Conservation (phyloP, 352 stramenopile species). For the Pythium folliculosum region DNA sequence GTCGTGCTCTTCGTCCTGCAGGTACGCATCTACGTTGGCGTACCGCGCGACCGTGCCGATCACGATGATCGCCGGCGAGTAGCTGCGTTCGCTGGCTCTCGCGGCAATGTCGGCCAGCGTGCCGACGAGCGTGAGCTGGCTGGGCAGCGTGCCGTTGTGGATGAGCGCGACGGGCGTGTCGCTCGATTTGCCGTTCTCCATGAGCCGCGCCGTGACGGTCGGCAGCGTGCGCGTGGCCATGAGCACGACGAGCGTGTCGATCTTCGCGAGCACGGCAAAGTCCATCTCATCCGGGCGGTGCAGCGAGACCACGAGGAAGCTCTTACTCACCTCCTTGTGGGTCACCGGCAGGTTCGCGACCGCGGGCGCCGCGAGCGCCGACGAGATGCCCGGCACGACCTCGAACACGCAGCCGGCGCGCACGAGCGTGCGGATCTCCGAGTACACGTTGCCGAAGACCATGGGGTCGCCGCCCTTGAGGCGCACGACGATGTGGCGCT, state of each 20-base stretch:
- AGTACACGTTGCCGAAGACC: slow-evolving; percentile 75
- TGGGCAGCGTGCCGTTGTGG: slow-evolving; percentile 58
- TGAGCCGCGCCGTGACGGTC: slow-evolving; percentile 44
- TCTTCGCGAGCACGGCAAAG: slow-evolving; percentile 44
- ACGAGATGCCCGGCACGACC: slow-evolving; percentile 70
- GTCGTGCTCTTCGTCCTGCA: slow-evolving; percentile 44
- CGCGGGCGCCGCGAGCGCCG: slow-evolving; percentile 56
- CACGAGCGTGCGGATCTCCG: slow-evolving; percentile 61
- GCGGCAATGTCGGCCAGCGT: slow-evolving; percentile 52
- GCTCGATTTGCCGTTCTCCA: slow-evolving; percentile 38
- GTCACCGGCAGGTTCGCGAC: slow-evolving; percentile 67
- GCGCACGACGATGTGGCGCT: slow-evolving; percentile 58
- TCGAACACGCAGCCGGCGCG: slow-evolving; percentile 53
- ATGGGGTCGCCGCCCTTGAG: slow-evolving; percentile 75
- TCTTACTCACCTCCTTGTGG: slow-evolving; percentile 67
- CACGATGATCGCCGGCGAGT: slow-evolving; percentile 75
- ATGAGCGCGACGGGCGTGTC: slow-evolving; percentile 62
- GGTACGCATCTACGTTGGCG: slow-evolving; percentile 50
- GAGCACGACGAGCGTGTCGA: slow-evolving; percentile 60
- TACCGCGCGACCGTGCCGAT: slow-evolving; percentile 65
- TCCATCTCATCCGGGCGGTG: slow-evolving; percentile 75
- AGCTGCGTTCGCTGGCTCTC: slow-evolving; percentile 51
- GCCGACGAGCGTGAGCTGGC: slow-evolving; percentile 54
- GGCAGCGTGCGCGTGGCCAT: slow-evolving; percentile 62
- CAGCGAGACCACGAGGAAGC: slow-evolving; percentile 63